Conservation (phyloP, 805 yeast species). For the Wickerhamomyces silvicola region DNA sequence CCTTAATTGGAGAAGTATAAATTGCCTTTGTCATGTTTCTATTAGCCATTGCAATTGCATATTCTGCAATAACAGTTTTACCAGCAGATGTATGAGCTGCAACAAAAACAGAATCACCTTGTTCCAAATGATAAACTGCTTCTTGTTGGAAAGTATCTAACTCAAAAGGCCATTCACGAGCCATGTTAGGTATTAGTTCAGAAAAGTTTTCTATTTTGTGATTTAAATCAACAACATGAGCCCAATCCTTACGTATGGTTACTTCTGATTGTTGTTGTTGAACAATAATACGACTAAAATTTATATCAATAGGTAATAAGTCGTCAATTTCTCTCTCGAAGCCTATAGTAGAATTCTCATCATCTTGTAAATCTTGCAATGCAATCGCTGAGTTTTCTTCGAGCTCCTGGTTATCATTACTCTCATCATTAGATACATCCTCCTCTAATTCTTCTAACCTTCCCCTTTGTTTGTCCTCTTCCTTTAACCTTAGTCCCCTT, state of each 20-base stretch:
- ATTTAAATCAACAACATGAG: constrained; percentile 86
- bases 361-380: constrained; percentile 27
- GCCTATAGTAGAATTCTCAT: constrained; percentile 6
- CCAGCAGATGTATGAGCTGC: constrained; percentile 99
- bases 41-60: constrained; percentile 95
- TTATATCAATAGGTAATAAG: constrained; percentile 43
- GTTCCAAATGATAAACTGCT: constrained; percentile 93
- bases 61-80: constrained; percentile 96
- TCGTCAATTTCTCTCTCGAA: constrained; percentile 39
- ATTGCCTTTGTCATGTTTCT: constrained; percentile 96
- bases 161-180: constrained; percentile 91
- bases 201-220: constrained; percentile 78
- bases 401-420: no score
- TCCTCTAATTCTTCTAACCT: constrained; percentile 10
- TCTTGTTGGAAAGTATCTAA: constrained; percentile 94
- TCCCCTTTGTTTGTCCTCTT: neutral
- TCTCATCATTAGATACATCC: constrained; percentile 16
- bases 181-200: constrained; percentile 89
- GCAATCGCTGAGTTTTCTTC: no score
- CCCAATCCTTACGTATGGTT: constrained; percentile 65
- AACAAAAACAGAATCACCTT: constrained; percentile 96
- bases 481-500: constrained; percentile 48
- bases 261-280: constrained; percentile 14
- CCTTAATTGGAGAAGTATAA: constrained; percentile 93
- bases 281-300: constrained; percentile 35